These are phyloP conservation scores for Aureobasidium uvarum DNA, from an alignment of 2,329 filamentous ascomycete species.

Conservation along the genomic window DNA sequence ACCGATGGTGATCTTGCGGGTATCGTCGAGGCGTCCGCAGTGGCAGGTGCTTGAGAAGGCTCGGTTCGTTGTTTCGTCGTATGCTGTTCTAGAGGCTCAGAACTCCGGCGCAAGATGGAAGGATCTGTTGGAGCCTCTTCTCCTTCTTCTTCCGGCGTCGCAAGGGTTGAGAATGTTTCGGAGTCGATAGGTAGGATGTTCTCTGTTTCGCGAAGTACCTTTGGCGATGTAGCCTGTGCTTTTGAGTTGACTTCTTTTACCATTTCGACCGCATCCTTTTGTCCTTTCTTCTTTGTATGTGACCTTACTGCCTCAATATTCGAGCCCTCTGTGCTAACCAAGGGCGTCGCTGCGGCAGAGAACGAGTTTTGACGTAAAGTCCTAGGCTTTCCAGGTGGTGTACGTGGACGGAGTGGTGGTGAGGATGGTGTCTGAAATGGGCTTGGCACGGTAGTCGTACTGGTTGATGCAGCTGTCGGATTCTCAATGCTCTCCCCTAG, in stretches of 20 bases:
- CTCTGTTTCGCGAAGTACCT: background rate
- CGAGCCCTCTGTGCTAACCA: slow-evolving; percentile 64
- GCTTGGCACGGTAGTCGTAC: slow-evolving; percentile 1
- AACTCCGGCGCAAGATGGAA: background rate
- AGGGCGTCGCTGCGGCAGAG: slow-evolving; percentile 60
- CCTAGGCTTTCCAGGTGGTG: slow-evolving; percentile 50
- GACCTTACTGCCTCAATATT: slow-evolving; percentile 58
- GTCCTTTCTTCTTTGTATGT: slow-evolving; percentile 54
- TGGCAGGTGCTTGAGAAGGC: background rate
- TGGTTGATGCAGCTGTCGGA: slow-evolving; percentile 28
- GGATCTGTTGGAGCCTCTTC: slow-evolving; percentile 4
- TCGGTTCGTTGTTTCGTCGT: background rate
- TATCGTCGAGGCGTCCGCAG: background rate
- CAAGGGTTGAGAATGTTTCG: slow-evolving; percentile 6
- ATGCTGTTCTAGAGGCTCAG: slow-evolving; percentile 14
- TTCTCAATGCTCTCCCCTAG: slow-evolving; percentile 32
- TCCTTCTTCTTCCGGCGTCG: background rate
- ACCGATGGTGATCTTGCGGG: slow-evolving; percentile 2
- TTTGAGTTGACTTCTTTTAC: slow-evolving; percentile 36
- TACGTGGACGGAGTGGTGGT: slow-evolving; percentile 21
- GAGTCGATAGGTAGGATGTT: slow-evolving; percentile 14
- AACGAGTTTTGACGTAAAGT: slow-evolving; percentile 62
- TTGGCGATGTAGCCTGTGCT: slow-evolving; percentile 13
- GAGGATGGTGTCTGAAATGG: slow-evolving; percentile 23
- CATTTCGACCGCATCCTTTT: slow-evolving; percentile 54